Base-by-base conservation (phyloP, 2,329 filamentous ascomycete species). In the Diplodia sapinea region DNA sequence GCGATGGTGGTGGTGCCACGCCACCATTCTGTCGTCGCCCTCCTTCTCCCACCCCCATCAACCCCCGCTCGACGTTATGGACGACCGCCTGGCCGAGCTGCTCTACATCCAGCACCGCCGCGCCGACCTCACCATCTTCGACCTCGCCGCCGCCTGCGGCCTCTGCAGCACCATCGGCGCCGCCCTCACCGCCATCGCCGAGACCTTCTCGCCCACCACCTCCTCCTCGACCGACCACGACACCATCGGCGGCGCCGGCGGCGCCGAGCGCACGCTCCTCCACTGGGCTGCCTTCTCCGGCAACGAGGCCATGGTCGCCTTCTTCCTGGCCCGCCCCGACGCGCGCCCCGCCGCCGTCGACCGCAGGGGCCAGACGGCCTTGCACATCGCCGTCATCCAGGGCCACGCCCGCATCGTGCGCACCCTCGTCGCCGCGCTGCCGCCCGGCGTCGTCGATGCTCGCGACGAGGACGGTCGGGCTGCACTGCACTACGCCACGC, bases 241-340 rank as follows among this genome's bases (percentile, higher is more conserved):
- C 31, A 33, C 20, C n/a, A 26, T 29, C 54, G 31, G 54, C 33
- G 54, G 52, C 31, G 49, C 9, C 49, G 43, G 43, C 43, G 15
- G 9, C 23, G 15, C 50, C 23, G 38, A 59, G 38, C 36, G 56
- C 36, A 59, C 56, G 8, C 56, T 59, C 23, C 36, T 59, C 36
- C 56, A 59, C 36, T 59, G 56, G 56, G 56, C 56, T 23, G 56
- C 56, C 38, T 59, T 59, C 56, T 59, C 56, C 1, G 56, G 56
- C 56, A 38, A 59, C 56, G 38, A 26, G n/a, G 56, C 36, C 7
- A 55, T 47, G 20, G 38, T 59, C 13, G 36, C 13, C 13, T 59
- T 59, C 36, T 59, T 59, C 56, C 23, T 47, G 13, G 6, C 13
- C 4, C 20, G 56, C 1, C n/a, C 23, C 1, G 56, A 59, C 36